Base-by-base conservation (phyloP, 768 basidiomycete genomes). In the Lentinula detonsa region DNA sequence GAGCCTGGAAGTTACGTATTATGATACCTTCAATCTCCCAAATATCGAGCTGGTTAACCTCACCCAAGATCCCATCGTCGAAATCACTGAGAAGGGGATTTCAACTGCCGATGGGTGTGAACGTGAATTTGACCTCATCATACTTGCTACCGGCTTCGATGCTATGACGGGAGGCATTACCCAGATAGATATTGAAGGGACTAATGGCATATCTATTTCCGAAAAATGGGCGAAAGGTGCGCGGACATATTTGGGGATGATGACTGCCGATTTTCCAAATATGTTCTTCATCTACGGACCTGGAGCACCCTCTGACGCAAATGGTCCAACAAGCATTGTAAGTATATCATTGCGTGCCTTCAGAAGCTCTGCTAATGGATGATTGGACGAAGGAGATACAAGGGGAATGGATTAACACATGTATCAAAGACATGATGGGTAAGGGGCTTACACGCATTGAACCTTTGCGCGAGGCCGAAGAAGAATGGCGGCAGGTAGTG, bases 141-240 rank as follows among this genome's bases (percentile, higher is more conserved):
- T 64, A 2, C 49, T 70, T 1, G 69, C 70, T 21, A 69, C 68
- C 0, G 69, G 70, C 33, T 70, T 70, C 54, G 69, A 71, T 45
- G 64, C 64, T 1, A 57, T 71, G n/a, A 68, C 69, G 1, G 69
- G 68, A 7, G 61, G 65, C 3, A 64, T 71, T 15, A 40, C 65
- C 5, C 63, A 64, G 15, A 70, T 70, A 37, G 66, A 69, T 40
- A 68, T 71, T 21, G 54, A 60, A 28, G 65, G 68, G 2, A 61
- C 50, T 16, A 60, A 71, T 54, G 69, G 67, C 1, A 46, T 43
- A 1, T 39, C 55, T 15, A 61, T 70, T 31, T 28, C 60, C 8
- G 69, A 71, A 23, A 70, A 65, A 56, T 71, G 69, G 70, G 48
- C 13, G 8, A 65, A 63, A 48, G 59, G 56, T 15, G 35, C 65